These are phyloP conservation scores for Cryphonectria parasitica DNA, from an alignment of 2,329 filamentous ascomycete species.

Conservation along the genomic window DNA sequence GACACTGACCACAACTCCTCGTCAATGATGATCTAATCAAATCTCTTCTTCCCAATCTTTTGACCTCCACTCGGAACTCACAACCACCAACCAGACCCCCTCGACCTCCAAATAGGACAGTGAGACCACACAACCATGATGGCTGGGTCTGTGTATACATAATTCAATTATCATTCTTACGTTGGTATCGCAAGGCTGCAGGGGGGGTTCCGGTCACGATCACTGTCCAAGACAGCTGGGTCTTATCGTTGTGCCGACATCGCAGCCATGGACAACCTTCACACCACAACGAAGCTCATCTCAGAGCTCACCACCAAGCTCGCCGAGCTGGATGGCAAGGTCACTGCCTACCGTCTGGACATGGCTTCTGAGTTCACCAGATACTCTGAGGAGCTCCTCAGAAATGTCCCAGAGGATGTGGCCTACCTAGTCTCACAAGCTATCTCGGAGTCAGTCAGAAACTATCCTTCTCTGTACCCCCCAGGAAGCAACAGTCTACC, in stretches of 20 bases:
- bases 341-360: slow-evolving; percentile 59
- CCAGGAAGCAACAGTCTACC: slow-evolving; percentile 19
- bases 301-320: slow-evolving; percentile 58
- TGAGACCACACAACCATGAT: neutral
- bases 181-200: neutral
- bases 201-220: neutral
- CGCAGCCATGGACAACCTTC: slow-evolving; percentile 43
- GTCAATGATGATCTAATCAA: slow-evolving; percentile 18
- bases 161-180: neutral
- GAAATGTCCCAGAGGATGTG: slow-evolving; percentile 50
- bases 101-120: neutral
- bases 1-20: slow-evolving; percentile 4
- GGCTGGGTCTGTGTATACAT: neutral
- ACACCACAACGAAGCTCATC: slow-evolving; percentile 54
- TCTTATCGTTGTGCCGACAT: slow-evolving; percentile 25
- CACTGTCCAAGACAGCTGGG: slow-evolving; percentile 1
- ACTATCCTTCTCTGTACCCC: slow-evolving; percentile 49
- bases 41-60: slow-evolving; percentile 11
- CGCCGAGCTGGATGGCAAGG: slow-evolving; percentile 59
- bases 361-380: slow-evolving; percentile 61
- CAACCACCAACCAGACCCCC: neutral
- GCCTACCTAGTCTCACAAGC: slow-evolving; percentile 50
- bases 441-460: slow-evolving; percentile 49
- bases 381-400: slow-evolving; percentile 56
- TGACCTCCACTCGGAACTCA: neutral